Conservation (phyloP, 179 eudicot genomes). For the Amaranthus tricolor region DNA sequence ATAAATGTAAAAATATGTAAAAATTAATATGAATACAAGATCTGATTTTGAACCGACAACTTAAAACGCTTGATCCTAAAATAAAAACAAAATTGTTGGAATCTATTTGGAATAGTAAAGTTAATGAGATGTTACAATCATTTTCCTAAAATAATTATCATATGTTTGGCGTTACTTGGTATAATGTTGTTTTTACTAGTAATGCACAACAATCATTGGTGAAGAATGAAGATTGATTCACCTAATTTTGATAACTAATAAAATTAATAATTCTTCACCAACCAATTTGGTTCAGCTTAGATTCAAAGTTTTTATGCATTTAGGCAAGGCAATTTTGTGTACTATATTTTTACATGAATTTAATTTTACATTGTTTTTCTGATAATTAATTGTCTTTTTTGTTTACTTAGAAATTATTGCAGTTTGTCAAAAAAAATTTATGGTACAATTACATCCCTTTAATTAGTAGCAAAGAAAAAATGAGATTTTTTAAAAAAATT, state of each 20-base stretch:
- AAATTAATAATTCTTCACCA: background rate
- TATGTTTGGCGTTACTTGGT: background rate
- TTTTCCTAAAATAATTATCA: background rate
- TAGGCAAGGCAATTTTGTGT: background rate
- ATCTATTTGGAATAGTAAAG: too few relatives aligned
- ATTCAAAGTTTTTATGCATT: background rate
- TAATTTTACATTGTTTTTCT: background rate
- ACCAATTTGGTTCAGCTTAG: background rate
- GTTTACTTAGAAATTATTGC: too few relatives aligned
- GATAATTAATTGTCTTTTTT: too few relatives aligned
- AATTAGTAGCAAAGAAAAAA: too few relatives aligned
- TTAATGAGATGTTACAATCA: constrained; percentile 1
- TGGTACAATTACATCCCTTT: too few relatives aligned
- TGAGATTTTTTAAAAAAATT: too few relatives aligned
- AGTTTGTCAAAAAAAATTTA: too few relatives aligned
- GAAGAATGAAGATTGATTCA: background rate
- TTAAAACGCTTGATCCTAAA: background rate
- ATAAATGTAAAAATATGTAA: too few relatives aligned
- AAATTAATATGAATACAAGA: too few relatives aligned
- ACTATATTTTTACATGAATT: background rate
- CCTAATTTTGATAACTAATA: background rate
- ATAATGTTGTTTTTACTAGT: background rate
- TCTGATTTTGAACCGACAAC: background rate
- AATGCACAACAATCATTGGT: background rate
- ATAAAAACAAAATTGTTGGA: too few relatives aligned